Evolutionary conservation across 805 yeast genomes (phyloP).

Genomic region (Ogataea glucozyma): DNA sequence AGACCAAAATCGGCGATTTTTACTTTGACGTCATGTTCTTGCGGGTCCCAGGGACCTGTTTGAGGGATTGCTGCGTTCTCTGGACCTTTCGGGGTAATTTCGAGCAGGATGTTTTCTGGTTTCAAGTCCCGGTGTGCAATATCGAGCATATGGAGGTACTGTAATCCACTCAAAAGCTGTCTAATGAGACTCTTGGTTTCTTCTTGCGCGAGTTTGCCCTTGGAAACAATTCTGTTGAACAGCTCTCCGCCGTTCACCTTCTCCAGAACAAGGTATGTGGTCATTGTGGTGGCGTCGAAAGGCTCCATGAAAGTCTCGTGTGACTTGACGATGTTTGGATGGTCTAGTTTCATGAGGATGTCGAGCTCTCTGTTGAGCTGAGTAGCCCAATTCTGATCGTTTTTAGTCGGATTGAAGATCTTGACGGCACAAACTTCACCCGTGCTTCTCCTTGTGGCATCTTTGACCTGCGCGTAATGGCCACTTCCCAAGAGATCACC

Average conservation of each 20-base stretch:
- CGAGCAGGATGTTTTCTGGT: conserved; percentile 81
- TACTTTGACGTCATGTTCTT: conserved; percentile 61
- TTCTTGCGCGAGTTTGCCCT: conserved; percentile 58
- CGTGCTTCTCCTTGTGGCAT: conserved; percentile 56
- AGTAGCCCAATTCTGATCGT: conserved; percentile 26
- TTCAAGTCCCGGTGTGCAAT: conserved; percentile 92
- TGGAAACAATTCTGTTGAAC: conserved; percentile 68
- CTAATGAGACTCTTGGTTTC: conserved; percentile 61
- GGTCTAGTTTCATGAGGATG: conserved; percentile 62
- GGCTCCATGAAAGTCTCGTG: conserved; percentile 57
- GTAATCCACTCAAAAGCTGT: conserved; percentile 62
- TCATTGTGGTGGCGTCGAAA: conserved; percentile 43
- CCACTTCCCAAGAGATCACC: conserved; percentile 72
- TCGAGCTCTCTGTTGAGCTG: conserved; percentile 64
- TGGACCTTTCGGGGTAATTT: conserved; percentile 41
- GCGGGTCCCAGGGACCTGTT: conserved; percentile 57
- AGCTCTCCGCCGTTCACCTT: conserved; percentile 75
- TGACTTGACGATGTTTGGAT: conserved; percentile 69
- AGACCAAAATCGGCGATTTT: conserved; percentile 85
- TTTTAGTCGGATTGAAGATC: conserved; percentile 52
- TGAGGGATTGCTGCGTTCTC: conserved; percentile 10
- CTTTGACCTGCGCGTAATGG: conserved; percentile 80
- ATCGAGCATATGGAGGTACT: conserved; percentile 87
- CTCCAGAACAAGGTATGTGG: conserved; percentile 67
- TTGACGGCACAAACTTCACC: conserved; percentile 73